These are phyloP conservation scores for Trichodelitschia bisporula DNA, from an alignment of 495 filamentous ascomycete genomes.

Conservation along the genomic window DNA sequence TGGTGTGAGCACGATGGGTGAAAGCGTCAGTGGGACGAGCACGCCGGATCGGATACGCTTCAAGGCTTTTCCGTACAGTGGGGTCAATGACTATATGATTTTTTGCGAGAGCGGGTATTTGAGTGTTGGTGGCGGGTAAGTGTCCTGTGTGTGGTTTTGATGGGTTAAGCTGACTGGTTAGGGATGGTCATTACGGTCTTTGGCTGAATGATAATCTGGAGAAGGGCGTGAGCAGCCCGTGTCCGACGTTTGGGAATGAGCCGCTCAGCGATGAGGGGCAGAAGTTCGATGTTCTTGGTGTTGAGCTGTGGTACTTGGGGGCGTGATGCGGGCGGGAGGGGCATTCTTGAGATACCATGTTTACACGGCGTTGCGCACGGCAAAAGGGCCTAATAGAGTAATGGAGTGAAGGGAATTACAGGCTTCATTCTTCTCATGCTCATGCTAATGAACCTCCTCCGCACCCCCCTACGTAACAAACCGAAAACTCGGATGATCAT, in stretches of 20 bases:
- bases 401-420: no score
- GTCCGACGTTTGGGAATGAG: conserved; percentile 88
- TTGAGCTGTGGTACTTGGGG: conserved; percentile 78
- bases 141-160: conserved; percentile 2
- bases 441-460: no score
- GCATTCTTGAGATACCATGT: no score
- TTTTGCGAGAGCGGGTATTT: conserved; percentile 73
- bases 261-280: conserved; percentile 79
- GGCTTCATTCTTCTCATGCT: no score
- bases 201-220: conserved; percentile 85
- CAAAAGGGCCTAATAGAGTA: no score
- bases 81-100: conserved; percentile 90
- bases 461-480: not conserved
- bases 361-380: no score
- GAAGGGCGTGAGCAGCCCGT: conserved; percentile 54
- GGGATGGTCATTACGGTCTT: conserved; percentile 73
- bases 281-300: conserved; percentile 78
- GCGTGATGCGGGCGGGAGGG: no score
- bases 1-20: conserved; percentile 9
- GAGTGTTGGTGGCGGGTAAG: conserved; percentile 59
- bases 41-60: conserved; percentile 54
- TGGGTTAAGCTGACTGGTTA: conserved; percentile 10
- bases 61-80: conserved; percentile 91
- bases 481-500: conserved; percentile 1
- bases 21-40: conserved; percentile 11